These are phyloP conservation scores for Cytidiella melzeri DNA, from an alignment of 768 basidiomycete species.

Conservation along the genomic window DNA sequence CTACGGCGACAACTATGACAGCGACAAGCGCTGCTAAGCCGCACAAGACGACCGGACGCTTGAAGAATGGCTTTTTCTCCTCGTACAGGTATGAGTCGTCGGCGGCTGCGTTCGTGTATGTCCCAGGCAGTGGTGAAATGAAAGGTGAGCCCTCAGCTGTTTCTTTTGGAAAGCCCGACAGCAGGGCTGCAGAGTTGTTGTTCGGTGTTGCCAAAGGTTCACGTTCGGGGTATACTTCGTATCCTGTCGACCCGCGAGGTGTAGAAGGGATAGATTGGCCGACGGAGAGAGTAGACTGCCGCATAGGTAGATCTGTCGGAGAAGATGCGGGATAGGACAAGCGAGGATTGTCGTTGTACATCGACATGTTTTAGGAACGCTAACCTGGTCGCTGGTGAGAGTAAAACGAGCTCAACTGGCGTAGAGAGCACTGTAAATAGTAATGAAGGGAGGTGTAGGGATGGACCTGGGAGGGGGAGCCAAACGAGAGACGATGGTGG, in stretches of 20 bases:
- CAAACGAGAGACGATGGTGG: neutral
- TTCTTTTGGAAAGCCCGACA: neutral
- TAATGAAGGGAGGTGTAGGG: neutral
- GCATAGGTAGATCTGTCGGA: neutral
- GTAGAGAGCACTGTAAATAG: too few species aligned
- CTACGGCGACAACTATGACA: conserved; percentile 22
- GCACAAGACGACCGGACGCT: conserved; percentile 19
- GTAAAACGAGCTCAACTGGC: too few species aligned
- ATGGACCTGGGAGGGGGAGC: neutral
- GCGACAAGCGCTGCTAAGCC: conserved; percentile 12
- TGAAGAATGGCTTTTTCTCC: conserved; percentile 14
- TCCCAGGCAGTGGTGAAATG: neutral
- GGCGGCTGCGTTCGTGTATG: conserved; percentile 1
- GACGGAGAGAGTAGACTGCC: neutral
- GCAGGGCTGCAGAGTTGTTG: conserved; percentile 7
- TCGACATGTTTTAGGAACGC: neutral
- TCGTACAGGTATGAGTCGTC: neutral
- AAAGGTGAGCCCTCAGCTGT: neutral
- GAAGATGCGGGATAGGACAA: neutral
- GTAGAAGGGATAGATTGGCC: neutral
- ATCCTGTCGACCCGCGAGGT: conserved; percentile 1
- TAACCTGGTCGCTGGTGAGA: too few species aligned
- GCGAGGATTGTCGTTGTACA: neutral
- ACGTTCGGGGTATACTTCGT: conserved; percentile 4
- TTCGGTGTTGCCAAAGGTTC: neutral